phyloP scores from a whole-genome alignment of 805 yeast genomes.

The Jamesozyma gamospora region DNA sequence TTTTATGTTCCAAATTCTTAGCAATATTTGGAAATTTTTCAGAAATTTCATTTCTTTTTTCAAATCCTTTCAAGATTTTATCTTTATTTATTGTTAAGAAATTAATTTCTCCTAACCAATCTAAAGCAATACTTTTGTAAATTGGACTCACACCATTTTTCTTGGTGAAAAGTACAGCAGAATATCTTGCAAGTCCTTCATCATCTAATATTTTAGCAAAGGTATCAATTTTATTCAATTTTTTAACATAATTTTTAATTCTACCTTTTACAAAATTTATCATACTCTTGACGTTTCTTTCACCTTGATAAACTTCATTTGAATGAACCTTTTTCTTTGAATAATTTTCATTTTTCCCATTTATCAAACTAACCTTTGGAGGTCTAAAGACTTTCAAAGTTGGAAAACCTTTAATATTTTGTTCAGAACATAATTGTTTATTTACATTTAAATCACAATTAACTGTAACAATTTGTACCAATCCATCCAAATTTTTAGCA shows the following conservation, averaged over 20 bases:
- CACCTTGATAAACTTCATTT: slow-evolving; percentile 51
- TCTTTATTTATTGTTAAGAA: slow-evolving; percentile 35
- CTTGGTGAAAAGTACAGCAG: slow-evolving; percentile 45
- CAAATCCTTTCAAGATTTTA: slow-evolving; percentile 14
- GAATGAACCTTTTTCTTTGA: slow-evolving; percentile 31
- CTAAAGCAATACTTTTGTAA: slow-evolving; percentile 59
- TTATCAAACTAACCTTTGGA: slow-evolving; percentile 41
- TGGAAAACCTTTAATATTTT: slow-evolving; percentile 71
- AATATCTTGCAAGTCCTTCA: slow-evolving; percentile 17
- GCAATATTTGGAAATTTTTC: slow-evolving; percentile 18
- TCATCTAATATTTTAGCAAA: slow-evolving; percentile 19
- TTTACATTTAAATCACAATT: slow-evolving; percentile 71
- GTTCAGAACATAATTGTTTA: slow-evolving; percentile 55
- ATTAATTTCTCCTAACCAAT: slow-evolving; percentile 44
- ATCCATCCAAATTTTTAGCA: slow-evolving; percentile 47
- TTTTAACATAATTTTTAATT: slow-evolving; percentile 56
- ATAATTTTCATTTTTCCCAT: slow-evolving; percentile 9
- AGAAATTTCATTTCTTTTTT: slow-evolving; percentile 1
- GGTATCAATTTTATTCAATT: slow-evolving; percentile 32
- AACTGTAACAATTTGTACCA: slow-evolving; percentile 66
- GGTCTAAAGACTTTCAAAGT: slow-evolving; percentile 77
- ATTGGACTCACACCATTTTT: slow-evolving; percentile 43
- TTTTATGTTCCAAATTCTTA: slow-evolving; percentile 9
- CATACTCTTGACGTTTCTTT: slow-evolving; percentile 46
- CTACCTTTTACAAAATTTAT: slow-evolving; percentile 45